phyloP scores from a whole-genome alignment of 345 rosid genomes.

The Salix suchowensis region DNA sequence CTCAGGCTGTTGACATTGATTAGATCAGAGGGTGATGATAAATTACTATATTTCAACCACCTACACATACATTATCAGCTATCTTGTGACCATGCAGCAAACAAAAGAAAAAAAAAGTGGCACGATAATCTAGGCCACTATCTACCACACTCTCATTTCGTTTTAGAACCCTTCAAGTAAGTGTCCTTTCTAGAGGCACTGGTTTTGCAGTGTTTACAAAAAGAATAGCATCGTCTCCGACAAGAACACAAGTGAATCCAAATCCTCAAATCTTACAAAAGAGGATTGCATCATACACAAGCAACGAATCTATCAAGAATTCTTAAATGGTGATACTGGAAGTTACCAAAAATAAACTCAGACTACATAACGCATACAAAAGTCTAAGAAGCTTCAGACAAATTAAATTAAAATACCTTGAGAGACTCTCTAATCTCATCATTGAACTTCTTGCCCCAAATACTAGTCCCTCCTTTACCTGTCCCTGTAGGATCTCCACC shows the following conservation, averaged over 20 bases:
- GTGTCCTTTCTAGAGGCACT: not conserved
- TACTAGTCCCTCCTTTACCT: slow-evolving; percentile 96
- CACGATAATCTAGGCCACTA: not conserved
- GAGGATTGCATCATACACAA: not conserved
- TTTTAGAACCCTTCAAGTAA: not conserved
- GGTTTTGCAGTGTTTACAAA: not conserved
- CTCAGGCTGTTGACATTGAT: not conserved
- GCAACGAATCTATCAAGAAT: not conserved
- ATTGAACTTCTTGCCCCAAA: slow-evolving; percentile 97
- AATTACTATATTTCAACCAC: not conserved
- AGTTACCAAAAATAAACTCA: not conserved
- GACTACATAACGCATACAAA: not conserved
- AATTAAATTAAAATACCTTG: slow-evolving; percentile 45
- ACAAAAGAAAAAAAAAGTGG: not conserved
- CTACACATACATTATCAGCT: not conserved
- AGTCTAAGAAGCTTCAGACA: not conserved
- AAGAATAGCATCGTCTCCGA: not conserved
- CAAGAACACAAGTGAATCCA: not conserved
- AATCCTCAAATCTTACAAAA: not conserved
- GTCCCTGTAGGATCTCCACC: slow-evolving; percentile 97
- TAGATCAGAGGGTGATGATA: not conserved
- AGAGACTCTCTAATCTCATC: slow-evolving; percentile 97
- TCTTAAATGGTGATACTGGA: not conserved
- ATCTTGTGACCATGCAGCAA: not conserved
- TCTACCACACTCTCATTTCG: not conserved